Base-by-base conservation (phyloP, 1,284 basidiomycete species). In the Lignosus rhinocerotis region DNA sequence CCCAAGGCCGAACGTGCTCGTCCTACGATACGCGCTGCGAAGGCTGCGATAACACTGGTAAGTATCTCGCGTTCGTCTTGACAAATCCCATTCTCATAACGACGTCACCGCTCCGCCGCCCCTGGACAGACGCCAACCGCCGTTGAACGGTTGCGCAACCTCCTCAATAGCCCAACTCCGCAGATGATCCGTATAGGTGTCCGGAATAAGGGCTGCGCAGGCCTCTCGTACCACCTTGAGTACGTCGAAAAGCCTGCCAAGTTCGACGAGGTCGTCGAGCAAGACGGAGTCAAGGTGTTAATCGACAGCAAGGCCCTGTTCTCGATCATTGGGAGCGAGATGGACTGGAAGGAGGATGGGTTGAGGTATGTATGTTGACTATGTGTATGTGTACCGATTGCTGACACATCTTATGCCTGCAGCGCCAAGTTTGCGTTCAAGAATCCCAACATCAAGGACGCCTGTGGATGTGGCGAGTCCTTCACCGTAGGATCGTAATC, bases 291-390 rank as follows among this genome's bases (percentile, higher is more conserved):
- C 32, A 86, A 83, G 68, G 96, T 99, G 42, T 80, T 99, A 61
- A 95, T 99, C 72, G 97, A 99, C 77, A 92, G 90, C 73, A 98
- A 97, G 75, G 97, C 97, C 25, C 78, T 99, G 63, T 99, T 99
- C 75, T 95, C 92, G 61, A 97, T 99, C 70, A 98, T 99, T 65
- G 97, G 97, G 43, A 96, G 93, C 72, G 91, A 92, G 79, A 99
- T 99, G 97, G 95, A 97, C 72, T 99, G 97, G 97, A 83, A 90
- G 63, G 97, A 99, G 78, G 93, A 95, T 73, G 76, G 86, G 36
- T 76, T 98, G 47, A 94, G 92, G 89, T 90, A 55, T 59, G 82
- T 75, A 7, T 30, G 36, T 12, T 5, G 3, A 9, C 16, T 14
- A 17, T 9, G 21, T 8, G 8, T 21, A 2, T 14, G 19, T 14